A percentile compares a stretch with the other conserved stretches of the same genome.
phyloP scores from a whole-genome alignment of 2,329 filamentous ascomycete species.

The Lasiodiplodia sp. region DNA sequence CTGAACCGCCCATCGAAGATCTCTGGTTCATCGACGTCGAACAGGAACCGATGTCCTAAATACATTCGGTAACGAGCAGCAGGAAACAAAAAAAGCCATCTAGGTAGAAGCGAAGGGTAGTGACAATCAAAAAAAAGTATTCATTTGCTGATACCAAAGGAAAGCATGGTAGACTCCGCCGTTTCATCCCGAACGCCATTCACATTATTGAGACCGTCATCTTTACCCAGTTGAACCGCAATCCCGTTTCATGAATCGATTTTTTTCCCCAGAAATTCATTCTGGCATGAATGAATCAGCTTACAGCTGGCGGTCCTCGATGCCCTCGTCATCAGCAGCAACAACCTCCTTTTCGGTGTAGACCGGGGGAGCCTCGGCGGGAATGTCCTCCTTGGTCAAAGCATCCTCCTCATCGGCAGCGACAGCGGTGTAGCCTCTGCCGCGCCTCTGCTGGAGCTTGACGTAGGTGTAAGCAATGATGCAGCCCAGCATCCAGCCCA shows the following conservation, averaged over 20 bases:
- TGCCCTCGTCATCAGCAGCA: slow-evolving; percentile 34
- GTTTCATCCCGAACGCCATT: slow-evolving; percentile 15
- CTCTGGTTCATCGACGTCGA: neutral
- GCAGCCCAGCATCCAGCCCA: slow-evolving; percentile 72
- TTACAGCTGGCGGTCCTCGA: slow-evolving; percentile 24
- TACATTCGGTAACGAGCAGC: neutral
- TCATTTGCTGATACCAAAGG: slow-evolving; percentile 1
- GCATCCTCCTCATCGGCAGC: slow-evolving; percentile 36
- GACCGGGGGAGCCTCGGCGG: slow-evolving; percentile 46
- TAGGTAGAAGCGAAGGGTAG: neutral
- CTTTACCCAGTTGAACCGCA: slow-evolving; percentile 1
- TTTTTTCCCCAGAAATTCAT: neutral
- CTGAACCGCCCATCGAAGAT: neutral
- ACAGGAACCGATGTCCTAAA: neutral
- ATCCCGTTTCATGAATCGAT: neutral
- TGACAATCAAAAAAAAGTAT: neutral
- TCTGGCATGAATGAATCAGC: neutral
- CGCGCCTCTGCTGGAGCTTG: slow-evolving; percentile 48
- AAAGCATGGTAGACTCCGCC: neutral
- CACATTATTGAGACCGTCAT: slow-evolving; percentile 3
- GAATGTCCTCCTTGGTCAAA: slow-evolving; percentile 40
- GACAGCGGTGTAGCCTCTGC: slow-evolving; percentile 41
- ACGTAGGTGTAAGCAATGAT: slow-evolving; percentile 67
- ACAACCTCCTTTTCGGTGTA: slow-evolving; percentile 47
- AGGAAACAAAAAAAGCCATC: neutral